Conservation (phyloP, 768 basidiomycete species). For the Leucogyrophana mollusca region DNA sequence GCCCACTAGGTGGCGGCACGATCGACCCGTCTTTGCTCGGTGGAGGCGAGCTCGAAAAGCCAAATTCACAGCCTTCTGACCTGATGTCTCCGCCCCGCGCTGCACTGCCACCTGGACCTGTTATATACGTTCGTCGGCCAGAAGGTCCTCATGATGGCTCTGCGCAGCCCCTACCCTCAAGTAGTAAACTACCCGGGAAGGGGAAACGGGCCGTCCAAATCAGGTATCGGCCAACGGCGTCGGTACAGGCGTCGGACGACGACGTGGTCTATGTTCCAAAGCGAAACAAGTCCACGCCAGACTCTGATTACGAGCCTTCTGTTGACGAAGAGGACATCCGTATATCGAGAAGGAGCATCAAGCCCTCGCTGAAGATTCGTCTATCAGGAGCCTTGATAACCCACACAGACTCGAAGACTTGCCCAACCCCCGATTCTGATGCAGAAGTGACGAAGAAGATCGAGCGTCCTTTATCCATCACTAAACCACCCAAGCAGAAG, state of each 20-base stretch:
- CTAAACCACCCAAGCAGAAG: not conserved
- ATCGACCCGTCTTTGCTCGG: conserved; percentile 31
- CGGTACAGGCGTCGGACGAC: not conserved
- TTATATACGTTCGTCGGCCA: conserved; percentile 30
- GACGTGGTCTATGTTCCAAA: too few relatives aligned
- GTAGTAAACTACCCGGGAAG: conserved; percentile 5
- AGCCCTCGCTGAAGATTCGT: not conserved
- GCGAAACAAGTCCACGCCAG: too few relatives aligned
- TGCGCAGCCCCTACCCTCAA: conserved; percentile 12
- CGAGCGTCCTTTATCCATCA: too few relatives aligned
- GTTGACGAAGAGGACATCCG: not conserved
- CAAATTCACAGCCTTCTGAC: not conserved
- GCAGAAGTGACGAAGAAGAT: too few relatives aligned
- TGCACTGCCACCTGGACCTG: conserved; percentile 19
- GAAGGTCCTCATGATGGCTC: conserved; percentile 13
- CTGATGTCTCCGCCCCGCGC: conserved; percentile 7
- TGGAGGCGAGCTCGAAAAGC: conserved; percentile 4
- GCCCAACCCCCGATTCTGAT: too few relatives aligned
- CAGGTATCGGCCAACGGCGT: conserved; percentile 23
- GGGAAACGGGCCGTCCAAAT: conserved; percentile 25
- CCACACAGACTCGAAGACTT: too few relatives aligned
- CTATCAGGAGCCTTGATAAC: not conserved
- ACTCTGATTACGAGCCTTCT: too few relatives aligned
- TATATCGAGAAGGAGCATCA: not conserved
- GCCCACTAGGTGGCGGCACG: conserved; percentile 11